A percentile compares a stretch with the other conserved stretches of the same genome.
Evolutionary conservation across 768 basidiomycete species (phyloP).

Genomic region (Hysterangium stoloniferum): DNA sequence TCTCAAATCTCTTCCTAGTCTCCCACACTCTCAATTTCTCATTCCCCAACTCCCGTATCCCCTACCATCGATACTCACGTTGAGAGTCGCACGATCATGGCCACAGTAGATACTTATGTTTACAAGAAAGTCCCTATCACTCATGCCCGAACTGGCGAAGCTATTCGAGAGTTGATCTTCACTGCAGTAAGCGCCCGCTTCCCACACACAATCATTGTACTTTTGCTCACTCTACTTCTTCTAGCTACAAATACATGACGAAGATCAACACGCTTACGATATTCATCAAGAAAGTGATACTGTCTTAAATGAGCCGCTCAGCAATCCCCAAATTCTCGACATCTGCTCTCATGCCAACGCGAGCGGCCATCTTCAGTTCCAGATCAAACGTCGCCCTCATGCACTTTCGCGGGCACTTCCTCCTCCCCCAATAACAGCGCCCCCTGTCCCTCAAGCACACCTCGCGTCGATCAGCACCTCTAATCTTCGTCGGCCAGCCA

Average conservation of each 20-base stretch:
- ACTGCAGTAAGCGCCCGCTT: conserved; percentile 47
- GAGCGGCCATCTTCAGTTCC: conserved; percentile 76
- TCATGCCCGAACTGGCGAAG: conserved; percentile 52
- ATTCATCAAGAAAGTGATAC: conserved; percentile 85
- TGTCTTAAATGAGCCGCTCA: conserved; percentile 65
- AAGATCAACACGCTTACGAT: conserved; percentile 67
- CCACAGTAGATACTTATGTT: conserved; percentile 71
- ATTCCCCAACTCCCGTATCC: not conserved
- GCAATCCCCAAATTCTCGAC: conserved; percentile 60
- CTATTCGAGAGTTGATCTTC: conserved; percentile 75
- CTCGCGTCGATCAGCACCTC: not conserved
- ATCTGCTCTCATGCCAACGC: conserved; percentile 73
- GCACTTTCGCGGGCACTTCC: conserved; percentile 23
- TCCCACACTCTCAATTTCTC: not conserved
- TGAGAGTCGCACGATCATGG: conserved; percentile 40
- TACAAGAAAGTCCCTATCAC: conserved; percentile 67
- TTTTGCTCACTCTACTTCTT: conserved; percentile 6
- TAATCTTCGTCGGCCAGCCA: conserved; percentile 36
- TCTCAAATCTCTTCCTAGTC: not conserved
- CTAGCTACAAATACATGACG: conserved; percentile 75
- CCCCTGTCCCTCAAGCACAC: conserved; percentile 39
- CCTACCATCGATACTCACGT: not conserved
- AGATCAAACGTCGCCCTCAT: conserved; percentile 54
- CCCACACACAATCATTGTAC: conserved; percentile 7
- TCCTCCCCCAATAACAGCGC: conserved; percentile 33